These are phyloP conservation scores for Fusarium sp. DNA, from an alignment of 2,329 filamentous ascomycete genomes.

Conservation along the genomic window DNA sequence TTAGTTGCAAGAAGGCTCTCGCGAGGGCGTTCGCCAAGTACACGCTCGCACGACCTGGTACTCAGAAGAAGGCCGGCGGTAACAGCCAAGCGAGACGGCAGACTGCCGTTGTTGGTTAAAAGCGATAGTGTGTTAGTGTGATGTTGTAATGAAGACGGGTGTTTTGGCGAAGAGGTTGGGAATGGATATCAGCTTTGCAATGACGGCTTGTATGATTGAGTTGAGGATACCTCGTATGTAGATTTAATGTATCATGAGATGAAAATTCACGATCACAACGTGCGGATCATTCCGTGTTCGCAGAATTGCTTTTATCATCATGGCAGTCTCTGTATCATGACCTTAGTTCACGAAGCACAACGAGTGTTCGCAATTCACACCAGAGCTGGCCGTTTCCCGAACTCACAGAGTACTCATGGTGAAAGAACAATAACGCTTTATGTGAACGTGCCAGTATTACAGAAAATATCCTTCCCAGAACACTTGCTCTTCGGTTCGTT, in stretches of 20 bases:
- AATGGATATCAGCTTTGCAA: constrained; percentile 22
- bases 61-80: constrained; percentile 35
- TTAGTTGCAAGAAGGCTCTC: constrained; percentile 96
- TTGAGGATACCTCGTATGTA: constrained; percentile 19
- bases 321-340: too few species aligned
- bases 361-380: background rate
- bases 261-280: background rate
- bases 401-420: background rate
- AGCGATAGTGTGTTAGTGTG: background rate
- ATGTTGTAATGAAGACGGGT: background rate
- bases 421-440: background rate
- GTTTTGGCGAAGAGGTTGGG: constrained; percentile 29
- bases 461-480: background rate
- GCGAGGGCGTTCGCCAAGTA: constrained; percentile 97
- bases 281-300: background rate
- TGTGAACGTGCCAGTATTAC: background rate
- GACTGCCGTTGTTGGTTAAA: constrained; percentile 44
- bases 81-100: constrained; percentile 43
- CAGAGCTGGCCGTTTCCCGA: background rate
- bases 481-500: background rate
- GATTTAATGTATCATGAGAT: constrained; percentile 32
- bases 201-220: constrained; percentile 24
- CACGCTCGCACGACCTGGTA: constrained; percentile 66
- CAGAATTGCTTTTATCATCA: background rate
- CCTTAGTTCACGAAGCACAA: background rate